These are phyloP conservation scores for Alternaria longipes DNA, from an alignment of 2,329 filamentous ascomycete genomes.

Conservation along the genomic window DNA sequence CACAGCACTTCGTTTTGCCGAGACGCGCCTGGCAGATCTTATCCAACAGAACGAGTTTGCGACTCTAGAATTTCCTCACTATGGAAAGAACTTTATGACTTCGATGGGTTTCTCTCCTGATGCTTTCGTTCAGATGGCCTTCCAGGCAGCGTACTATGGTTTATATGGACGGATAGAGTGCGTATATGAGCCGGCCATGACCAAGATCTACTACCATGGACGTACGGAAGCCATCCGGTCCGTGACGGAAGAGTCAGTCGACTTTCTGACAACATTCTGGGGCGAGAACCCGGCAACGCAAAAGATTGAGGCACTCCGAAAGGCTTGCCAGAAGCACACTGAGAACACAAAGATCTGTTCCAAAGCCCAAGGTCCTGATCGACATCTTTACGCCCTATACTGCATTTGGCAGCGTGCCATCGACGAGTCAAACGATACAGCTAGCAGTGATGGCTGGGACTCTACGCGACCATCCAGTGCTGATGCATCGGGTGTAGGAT, in stretches of 20 bases:
- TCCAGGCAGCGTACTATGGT: slow-evolving; percentile 97
- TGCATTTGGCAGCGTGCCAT: slow-evolving; percentile 92
- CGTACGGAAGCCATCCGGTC: slow-evolving; percentile 92
- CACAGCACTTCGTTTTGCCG: slow-evolving; percentile 92
- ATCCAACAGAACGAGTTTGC: slow-evolving; percentile 97
- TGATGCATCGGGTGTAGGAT: slow-evolving; percentile 60
- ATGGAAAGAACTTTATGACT: slow-evolving; percentile 97
- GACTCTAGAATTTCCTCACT: slow-evolving; percentile 86
- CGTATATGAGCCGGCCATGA: slow-evolving; percentile 98
- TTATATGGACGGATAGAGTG: slow-evolving; percentile 93
- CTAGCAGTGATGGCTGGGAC: slow-evolving; percentile 64
- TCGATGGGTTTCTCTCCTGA: slow-evolving; percentile 97
- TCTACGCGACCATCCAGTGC: slow-evolving; percentile 61
- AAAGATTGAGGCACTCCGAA: slow-evolving; percentile 86
- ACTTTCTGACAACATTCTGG: slow-evolving; percentile 95
- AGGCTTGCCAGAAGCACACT: slow-evolving; percentile 84
- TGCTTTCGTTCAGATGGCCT: slow-evolving; percentile 98
- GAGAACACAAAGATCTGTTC: slow-evolving; percentile 83
- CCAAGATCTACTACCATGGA: slow-evolving; percentile 90
- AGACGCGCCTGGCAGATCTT: slow-evolving; percentile 90
- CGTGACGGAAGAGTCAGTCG: slow-evolving; percentile 82
- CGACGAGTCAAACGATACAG: slow-evolving; percentile 72
- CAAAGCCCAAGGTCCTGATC: slow-evolving; percentile 89
- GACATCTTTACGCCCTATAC: slow-evolving; percentile 92
- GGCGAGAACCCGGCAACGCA: slow-evolving; percentile 81